These are phyloP conservation scores for Lagenidium giganteum DNA, from an alignment of 352 stramenopile species.

Conservation along the genomic window DNA sequence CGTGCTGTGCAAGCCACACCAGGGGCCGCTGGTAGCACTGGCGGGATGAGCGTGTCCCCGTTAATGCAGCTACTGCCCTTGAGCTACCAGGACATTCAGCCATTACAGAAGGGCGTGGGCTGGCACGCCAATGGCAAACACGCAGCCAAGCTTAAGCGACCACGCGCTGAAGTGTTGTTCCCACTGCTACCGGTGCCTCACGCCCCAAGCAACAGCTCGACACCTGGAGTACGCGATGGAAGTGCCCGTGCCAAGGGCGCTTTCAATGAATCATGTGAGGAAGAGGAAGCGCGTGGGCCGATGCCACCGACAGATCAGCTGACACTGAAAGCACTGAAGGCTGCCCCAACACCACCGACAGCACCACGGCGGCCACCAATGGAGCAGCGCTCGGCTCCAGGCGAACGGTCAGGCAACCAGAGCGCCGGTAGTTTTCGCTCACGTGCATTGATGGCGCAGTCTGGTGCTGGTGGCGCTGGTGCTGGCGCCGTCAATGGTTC, in stretches of 20 bases:
- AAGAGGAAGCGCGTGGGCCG: neutral
- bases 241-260: slow-evolving; percentile 7
- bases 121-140: slow-evolving; percentile 42
- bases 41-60: slow-evolving; percentile 29
- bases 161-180: slow-evolving; percentile 32
- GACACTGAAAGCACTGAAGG: too few relatives aligned
- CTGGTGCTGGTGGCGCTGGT: too few relatives aligned
- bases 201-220: too few relatives aligned
- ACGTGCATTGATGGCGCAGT: too few relatives aligned
- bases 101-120: slow-evolving; percentile 38
- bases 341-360: slow-evolving; percentile 11
- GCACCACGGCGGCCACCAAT: slow-evolving; percentile 6
- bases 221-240: too few relatives aligned
- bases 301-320: too few relatives aligned
- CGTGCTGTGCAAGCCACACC: too few relatives aligned
- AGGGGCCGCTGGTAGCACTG: slow-evolving; percentile 3
- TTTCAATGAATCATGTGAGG: too few relatives aligned
- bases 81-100: slow-evolving; percentile 42
- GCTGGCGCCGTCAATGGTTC: too few relatives aligned
- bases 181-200: slow-evolving; percentile 13
- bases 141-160: slow-evolving; percentile 1
- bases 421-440: too few relatives aligned
- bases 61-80: slow-evolving; percentile 33
- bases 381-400: too few relatives aligned
- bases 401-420: too few relatives aligned